phyloP scores from a whole-genome alignment of 805 yeast species.

The Zygotorulaspora florentina region DNA sequence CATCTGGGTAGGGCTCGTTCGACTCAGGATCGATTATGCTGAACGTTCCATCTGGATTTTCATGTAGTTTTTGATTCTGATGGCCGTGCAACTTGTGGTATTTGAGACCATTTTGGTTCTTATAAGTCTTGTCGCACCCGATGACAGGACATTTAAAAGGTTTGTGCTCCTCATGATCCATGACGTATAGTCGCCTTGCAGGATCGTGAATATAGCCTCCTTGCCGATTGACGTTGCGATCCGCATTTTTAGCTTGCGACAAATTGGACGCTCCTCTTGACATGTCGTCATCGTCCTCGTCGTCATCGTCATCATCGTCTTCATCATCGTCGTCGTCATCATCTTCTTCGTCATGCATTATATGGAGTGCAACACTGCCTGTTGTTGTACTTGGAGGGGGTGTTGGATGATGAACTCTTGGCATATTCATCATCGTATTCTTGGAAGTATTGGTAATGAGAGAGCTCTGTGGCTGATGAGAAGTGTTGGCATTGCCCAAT shows the following conservation, averaged over 20 bases:
- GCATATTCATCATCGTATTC: slow-evolving; percentile 10
- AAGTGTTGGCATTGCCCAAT: slow-evolving; percentile 6
- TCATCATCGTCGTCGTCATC: slow-evolving; percentile 27
- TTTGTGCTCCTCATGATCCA: slow-evolving; percentile 86
- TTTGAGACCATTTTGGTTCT: slow-evolving; percentile 95
- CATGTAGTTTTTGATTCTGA: slow-evolving; percentile 87
- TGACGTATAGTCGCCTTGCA: slow-evolving; percentile 87
- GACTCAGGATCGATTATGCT: slow-evolving; percentile 89
- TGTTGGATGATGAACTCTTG: slow-evolving; percentile 15
- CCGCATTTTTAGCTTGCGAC: slow-evolving; percentile 14
- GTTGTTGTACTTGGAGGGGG: slow-evolving; percentile 13
- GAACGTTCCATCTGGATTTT: slow-evolving; percentile 88
- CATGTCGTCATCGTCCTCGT: slow-evolving; percentile 24
- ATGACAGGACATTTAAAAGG: slow-evolving; percentile 97
- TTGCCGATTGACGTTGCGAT: slow-evolving; percentile 15
- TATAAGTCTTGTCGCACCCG: slow-evolving; percentile 96
- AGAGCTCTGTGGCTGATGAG: slow-evolving; percentile 4
- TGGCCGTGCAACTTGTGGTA: slow-evolving; percentile 96
- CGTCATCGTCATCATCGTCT: slow-evolving; percentile 25
- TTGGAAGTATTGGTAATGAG: slow-evolving; percentile 3
- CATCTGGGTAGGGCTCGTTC: slow-evolving; percentile 87
- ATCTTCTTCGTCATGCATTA: slow-evolving; percentile 15
- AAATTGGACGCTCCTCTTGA: slow-evolving; percentile 15
- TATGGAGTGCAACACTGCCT: slow-evolving; percentile 15
- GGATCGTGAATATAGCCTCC: slow-evolving; percentile 93